These are phyloP conservation scores for Thelonectria blattea DNA, from an alignment of 2,329 filamentous ascomycete species.

Conservation along the genomic window DNA sequence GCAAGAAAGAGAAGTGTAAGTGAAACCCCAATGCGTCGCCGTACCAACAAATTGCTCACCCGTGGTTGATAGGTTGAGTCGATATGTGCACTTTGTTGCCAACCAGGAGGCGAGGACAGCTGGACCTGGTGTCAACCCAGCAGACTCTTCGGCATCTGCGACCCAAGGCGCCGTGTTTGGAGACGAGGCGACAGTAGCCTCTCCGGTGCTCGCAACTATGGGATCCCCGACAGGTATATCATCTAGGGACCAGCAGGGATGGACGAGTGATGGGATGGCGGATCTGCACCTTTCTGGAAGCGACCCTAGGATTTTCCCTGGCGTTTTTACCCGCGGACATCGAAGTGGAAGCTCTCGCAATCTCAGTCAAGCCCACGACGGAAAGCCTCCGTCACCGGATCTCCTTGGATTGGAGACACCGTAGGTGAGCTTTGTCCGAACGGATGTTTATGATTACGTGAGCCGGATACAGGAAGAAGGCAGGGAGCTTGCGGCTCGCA, in stretches of 20 bases:
- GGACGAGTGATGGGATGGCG: constrained; percentile 47
- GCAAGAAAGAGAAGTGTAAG: constrained; percentile 85
- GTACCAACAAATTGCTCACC: constrained; percentile 9
- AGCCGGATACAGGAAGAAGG: not conserved
- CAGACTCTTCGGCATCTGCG: constrained; percentile 28
- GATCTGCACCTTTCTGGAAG: constrained; percentile 59
- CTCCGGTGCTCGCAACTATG: constrained; percentile 19
- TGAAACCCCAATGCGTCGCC: constrained; percentile 24
- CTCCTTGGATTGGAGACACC: constrained; percentile 22
- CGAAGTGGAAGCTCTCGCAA: constrained; percentile 50
- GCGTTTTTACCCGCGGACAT: constrained; percentile 63
- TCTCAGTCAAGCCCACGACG: constrained; percentile 35
- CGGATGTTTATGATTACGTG: not conserved
- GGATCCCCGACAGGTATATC: constrained; percentile 33
- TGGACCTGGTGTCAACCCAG: constrained; percentile 24
- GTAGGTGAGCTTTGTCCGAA: constrained; percentile 1
- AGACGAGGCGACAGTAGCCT: constrained; percentile 21
- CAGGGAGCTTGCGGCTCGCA: too few relatives aligned
- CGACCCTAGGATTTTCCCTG: constrained; percentile 75
- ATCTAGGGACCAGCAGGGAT: constrained; percentile 42
- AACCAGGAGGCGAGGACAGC: constrained; percentile 28
- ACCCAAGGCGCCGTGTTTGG: constrained; percentile 6
- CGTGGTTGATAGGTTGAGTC: constrained; percentile 45
- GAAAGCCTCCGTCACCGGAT: constrained; percentile 27
- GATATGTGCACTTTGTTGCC: constrained; percentile 48